Conservation (phyloP, 2,329 filamentous ascomycete genomes). For the Cryphonectria nitschkei region DNA sequence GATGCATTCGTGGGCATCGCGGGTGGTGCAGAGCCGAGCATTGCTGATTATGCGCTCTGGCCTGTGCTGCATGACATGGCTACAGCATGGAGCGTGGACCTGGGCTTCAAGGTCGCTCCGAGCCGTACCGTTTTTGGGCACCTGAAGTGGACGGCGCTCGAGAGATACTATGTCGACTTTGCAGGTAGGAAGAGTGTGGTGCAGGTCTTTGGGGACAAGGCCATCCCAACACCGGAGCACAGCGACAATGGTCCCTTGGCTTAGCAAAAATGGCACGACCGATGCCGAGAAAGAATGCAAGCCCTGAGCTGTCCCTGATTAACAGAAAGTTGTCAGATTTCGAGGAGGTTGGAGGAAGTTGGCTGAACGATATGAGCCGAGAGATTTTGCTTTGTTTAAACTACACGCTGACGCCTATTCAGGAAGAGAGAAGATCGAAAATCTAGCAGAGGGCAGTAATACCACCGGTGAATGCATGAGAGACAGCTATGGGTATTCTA, state of each 20-base stretch:
- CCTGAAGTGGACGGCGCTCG: slow-evolving; percentile 33
- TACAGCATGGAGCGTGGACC: slow-evolving; percentile 38
- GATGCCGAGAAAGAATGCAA: not conserved
- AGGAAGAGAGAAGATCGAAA: not conserved
- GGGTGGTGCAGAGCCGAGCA: slow-evolving; percentile 35
- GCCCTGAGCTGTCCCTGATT: not conserved
- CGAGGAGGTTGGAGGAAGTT: not conserved
- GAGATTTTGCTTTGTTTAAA: not conserved
- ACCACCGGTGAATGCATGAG: not conserved
- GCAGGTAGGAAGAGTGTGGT: slow-evolving; percentile 31
- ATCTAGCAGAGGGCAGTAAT: not conserved
- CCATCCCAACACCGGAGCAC: not conserved
- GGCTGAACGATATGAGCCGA: not conserved
- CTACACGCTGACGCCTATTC: not conserved
- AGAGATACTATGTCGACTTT: slow-evolving; percentile 44
- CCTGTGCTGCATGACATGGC: slow-evolving; percentile 56
- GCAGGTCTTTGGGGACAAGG: slow-evolving; percentile 21
- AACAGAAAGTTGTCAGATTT: not conserved
- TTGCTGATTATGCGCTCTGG: slow-evolving; percentile 63
- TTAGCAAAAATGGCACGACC: not conserved
- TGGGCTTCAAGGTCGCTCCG: slow-evolving; percentile 34
- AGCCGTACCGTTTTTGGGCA: slow-evolving; percentile 13
- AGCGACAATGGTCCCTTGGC: not conserved
- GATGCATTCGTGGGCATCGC: slow-evolving; percentile 40
- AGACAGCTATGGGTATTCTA: not conserved